Conservation (phyloP, 306 rosid species). For the Quercus mongolica region DNA sequence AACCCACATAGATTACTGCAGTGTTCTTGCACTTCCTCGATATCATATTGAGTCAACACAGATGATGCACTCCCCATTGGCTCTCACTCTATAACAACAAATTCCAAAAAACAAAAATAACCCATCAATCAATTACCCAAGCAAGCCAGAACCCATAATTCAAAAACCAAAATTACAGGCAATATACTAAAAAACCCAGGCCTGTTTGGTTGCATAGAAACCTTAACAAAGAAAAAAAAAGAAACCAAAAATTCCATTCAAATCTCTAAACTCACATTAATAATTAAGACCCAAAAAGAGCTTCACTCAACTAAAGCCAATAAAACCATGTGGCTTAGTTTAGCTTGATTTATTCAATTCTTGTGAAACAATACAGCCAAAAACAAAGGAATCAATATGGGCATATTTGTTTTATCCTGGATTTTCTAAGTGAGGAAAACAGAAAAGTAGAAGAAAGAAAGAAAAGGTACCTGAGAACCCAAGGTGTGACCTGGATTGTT, state of each 20-base stretch:
- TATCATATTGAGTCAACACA: conserved; percentile 85
- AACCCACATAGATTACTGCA: conserved; percentile 60
- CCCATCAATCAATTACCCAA: neutral
- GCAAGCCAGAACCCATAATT: conserved; percentile 8
- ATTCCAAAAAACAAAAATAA: neutral
- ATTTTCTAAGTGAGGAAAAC: conserved; percentile 9
- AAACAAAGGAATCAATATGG: neutral
- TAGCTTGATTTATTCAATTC: neutral
- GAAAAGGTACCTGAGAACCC: conserved; percentile 15
- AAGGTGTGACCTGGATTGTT: conserved; percentile 3
- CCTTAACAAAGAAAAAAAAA: neutral
- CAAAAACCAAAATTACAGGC: neutral
- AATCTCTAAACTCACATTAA: neutral
- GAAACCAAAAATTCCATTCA: neutral
- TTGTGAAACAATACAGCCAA: neutral
- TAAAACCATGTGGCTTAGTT: neutral
- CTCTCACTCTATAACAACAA: neutral
- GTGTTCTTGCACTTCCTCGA: conserved; percentile 86
- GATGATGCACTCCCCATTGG: conserved; percentile 82
- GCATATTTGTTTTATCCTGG: neutral
- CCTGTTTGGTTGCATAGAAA: too few relatives aligned
- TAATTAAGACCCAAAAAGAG: neutral
- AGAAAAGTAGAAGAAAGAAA: neutral
- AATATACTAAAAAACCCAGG: too few relatives aligned
- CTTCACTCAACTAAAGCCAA: neutral